Conservation (phyloP, 306 rosid genomes). For the Dryas drummondii region DNA sequence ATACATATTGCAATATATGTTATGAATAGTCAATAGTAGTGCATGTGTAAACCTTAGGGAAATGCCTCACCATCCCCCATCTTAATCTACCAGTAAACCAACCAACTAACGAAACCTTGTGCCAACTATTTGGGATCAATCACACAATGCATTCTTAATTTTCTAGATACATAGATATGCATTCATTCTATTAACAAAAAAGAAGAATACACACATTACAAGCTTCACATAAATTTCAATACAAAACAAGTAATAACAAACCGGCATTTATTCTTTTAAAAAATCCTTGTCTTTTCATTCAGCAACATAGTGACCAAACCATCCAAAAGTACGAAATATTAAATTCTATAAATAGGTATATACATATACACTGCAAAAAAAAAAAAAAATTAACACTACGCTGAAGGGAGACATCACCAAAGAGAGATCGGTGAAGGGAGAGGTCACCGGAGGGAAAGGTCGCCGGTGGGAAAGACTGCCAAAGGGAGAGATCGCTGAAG, state of each 20-base stretch:
- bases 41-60: too few relatives aligned
- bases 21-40: too few relatives aligned
- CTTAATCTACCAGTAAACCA: not conserved
- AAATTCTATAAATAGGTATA: slow-evolving; percentile 5
- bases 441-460: too few relatives aligned
- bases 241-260: not conserved
- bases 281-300: slow-evolving; percentile 11
- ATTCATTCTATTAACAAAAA: not conserved
- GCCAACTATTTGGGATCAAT: not conserved
- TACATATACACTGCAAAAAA: not conserved
- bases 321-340: slow-evolving; percentile 7
- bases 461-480: too few relatives aligned
- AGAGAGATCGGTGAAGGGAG: too few relatives aligned
- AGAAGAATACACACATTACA: not conserved
- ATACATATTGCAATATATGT: too few relatives aligned
- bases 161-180: not conserved
- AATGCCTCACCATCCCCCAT: too few relatives aligned
- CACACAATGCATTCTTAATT: not conserved
- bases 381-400: slow-evolving; percentile 1
- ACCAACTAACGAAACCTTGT: not conserved
- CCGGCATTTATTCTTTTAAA: slow-evolving; percentile 21
- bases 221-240: not conserved
- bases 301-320: not conserved
- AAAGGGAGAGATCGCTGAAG: too few relatives aligned
- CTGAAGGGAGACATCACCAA: not conserved